Base-by-base conservation (phyloP, 2,329 filamentous ascomycete species). In the Escovopsis sp. region DNA sequence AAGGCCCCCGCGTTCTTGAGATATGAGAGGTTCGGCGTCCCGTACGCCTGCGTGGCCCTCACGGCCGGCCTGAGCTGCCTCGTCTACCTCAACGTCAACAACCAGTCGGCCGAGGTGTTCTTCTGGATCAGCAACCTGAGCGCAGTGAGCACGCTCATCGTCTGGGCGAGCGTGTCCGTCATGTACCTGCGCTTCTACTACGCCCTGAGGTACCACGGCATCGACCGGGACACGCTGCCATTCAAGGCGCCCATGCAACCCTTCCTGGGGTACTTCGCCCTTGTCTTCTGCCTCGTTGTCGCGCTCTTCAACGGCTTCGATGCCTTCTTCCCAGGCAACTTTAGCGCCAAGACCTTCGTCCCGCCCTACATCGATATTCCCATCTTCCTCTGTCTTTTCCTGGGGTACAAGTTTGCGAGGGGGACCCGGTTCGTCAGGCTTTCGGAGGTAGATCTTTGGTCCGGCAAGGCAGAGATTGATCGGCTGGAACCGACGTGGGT, bases 261-360 rank as follows among this genome's bases (percentile, higher is more conserved):
- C 3, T 85, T 71, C 49, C 61, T 74, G 4, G 78, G 79, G 2
- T 86, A 55, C 33, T 71, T 74, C 38, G 67, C 76, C 1, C 58
- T 83, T 5, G 52, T 59, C 3, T 74, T 70, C 37, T 79, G 75
- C 27, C 61, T 68, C 18, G 48, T 79, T 26, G 76, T 86, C 58
- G 71, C 76, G 2, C 64, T 85, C 40, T 77, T 84, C 27, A 76
- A 79, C 30, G 79, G 79, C 0, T 86, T 83, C 43, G 66, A 76
- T 2, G 75, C 81, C 4, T 86, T 86, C 49, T 63, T 83, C 39
- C 72, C 76, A 0, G 57, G 64, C 12, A 50, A 52, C 25, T 62
- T 60, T 29, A 54, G 54, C 35, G 56, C 54, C 16, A 57, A 54
- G 46, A 54, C 54, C 2, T 86, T 85, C 50, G 56, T 85, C 34